These are phyloP conservation scores for Sideroxylon spinosum DNA, from an alignment of 179 eudicot genomes.

Conservation along the genomic window DNA sequence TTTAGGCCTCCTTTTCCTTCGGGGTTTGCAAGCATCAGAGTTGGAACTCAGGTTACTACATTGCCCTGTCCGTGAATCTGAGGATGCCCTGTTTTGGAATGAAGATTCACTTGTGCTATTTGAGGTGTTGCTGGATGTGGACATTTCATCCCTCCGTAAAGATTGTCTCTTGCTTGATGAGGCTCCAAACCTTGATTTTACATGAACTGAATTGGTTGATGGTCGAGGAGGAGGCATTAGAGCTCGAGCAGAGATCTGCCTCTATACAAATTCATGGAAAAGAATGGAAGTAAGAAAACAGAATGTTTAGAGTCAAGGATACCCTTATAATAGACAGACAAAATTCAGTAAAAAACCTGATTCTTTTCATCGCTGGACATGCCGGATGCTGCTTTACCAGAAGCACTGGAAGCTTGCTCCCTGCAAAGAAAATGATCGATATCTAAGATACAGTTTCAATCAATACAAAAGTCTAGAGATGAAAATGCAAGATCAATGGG, in stretches of 20 bases:
- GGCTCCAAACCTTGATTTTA: conserved; percentile 33
- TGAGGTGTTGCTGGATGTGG: conserved; percentile 47
- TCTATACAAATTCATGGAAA: conserved; percentile 33
- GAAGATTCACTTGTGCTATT: conserved; percentile 34
- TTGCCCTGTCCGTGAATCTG: conserved; percentile 56
- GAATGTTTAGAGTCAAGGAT: neutral
- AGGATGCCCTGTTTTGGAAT: conserved; percentile 41
- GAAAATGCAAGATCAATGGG: conserved; percentile 1
- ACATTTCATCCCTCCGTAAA: conserved; percentile 27
- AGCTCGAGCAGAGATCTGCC: conserved; percentile 67
- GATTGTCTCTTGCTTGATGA: conserved; percentile 40
- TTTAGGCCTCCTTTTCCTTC: conserved; percentile 90
- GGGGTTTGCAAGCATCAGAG: conserved; percentile 80
- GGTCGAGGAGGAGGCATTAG: conserved; percentile 90
- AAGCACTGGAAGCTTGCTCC: conserved; percentile 91
- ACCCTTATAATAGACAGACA: neutral
- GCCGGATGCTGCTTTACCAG: conserved; percentile 80
- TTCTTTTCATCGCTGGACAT: conserved; percentile 85
- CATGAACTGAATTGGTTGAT: conserved; percentile 28
- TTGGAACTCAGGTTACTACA: conserved; percentile 83
- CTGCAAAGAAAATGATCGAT: conserved; percentile 34
- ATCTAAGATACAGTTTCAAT: neutral
- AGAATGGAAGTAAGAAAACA: conserved; percentile 8
- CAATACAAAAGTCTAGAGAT: neutral
- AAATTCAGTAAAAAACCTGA: conserved; percentile 44